Evolutionary conservation across 495 filamentous ascomycete genomes (phyloP).

Genomic region (Lepidopterella palustris): DNA sequence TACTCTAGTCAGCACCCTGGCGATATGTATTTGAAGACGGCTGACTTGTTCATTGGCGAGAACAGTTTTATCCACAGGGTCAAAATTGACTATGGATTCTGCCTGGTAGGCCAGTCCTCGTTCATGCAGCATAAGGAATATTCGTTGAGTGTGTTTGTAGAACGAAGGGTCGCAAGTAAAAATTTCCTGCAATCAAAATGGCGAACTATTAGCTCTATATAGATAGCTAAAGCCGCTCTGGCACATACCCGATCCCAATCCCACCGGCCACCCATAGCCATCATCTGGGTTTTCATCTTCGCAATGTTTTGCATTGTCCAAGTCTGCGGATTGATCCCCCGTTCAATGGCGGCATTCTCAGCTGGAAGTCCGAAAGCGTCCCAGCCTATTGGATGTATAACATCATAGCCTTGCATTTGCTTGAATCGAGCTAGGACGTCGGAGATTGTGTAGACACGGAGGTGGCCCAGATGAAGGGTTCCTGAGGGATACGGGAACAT

Average conservation of each 20-base stretch:
- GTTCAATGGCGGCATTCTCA: constrained; percentile 89
- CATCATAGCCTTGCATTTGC: constrained; percentile 66
- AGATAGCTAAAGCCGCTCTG: neutral
- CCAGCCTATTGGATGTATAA: constrained; percentile 87
- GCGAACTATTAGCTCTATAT: neutral
- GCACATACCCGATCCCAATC: constrained; percentile 71
- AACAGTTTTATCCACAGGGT: constrained; percentile 83
- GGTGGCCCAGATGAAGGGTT: constrained; percentile 80
- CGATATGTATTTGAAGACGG: constrained; percentile 17
- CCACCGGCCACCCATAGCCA: constrained; percentile 68
- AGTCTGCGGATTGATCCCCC: constrained; percentile 64
- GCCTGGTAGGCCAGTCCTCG: constrained; percentile 69
- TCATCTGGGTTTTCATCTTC: constrained; percentile 76
- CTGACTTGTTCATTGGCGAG: constrained; percentile 73
- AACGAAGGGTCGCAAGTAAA: constrained; percentile 76
- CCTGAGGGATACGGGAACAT: constrained; percentile 96
- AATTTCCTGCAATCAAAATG: constrained; percentile 54
- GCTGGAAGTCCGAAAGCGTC: constrained; percentile 88
- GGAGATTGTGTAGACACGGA: constrained; percentile 85
- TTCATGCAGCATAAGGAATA: constrained; percentile 70
- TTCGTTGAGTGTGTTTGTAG: constrained; percentile 80
- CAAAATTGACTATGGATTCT: constrained; percentile 80
- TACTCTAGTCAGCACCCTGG: too few relatives aligned
- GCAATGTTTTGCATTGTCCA: constrained; percentile 79
- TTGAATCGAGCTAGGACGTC: constrained; percentile 76